Percentiles rank a stretch among this genome's conserved stretches.
phyloP scores from a whole-genome alignment of 305 asterid species.

The Plantago rigida region DNA sequence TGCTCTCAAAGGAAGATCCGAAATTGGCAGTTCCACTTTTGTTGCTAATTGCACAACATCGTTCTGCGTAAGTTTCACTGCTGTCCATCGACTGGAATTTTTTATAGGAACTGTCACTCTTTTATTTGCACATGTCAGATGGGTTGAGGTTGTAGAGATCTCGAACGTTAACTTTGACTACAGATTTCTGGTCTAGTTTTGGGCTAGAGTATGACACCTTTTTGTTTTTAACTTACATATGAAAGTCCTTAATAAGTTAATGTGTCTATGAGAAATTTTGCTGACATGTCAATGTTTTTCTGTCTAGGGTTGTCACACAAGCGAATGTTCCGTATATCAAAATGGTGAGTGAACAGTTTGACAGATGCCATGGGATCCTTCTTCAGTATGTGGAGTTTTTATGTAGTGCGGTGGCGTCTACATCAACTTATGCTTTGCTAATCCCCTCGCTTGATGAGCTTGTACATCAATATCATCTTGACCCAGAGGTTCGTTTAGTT shows the following conservation, averaged over 20 bases:
- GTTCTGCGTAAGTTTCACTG: conserved; percentile 64
- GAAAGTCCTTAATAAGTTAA: background rate
- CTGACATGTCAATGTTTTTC: conserved; percentile 14
- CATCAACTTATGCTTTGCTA: conserved; percentile 67
- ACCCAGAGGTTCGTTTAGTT: conserved; percentile 72
- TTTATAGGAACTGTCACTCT: background rate
- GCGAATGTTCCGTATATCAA: conserved; percentile 81
- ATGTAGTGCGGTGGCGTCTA: conserved; percentile 76
- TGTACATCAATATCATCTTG: conserved; percentile 88
- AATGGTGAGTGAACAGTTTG: conserved; percentile 97
- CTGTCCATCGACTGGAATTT: conserved; percentile 5
- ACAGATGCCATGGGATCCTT: conserved; percentile 96
- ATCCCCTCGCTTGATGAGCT: conserved; percentile 88
- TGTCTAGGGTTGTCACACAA: conserved; percentile 78
- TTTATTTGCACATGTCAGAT: conserved; percentile 2
- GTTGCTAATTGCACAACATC: conserved; percentile 92
- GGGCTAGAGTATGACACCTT: conserved; percentile 3
- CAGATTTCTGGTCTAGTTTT: background rate
- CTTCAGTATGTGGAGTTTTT: conserved; percentile 98
- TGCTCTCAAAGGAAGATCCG: conserved; percentile 90
- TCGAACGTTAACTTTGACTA: background rate
- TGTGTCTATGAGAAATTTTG: conserved; percentile 2
- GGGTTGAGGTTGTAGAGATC: conserved; percentile 6
- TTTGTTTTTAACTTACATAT: background rate
- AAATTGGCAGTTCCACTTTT: conserved; percentile 89